Evolutionary conservation across 208 protist genomes (phyloP).

Genomic region (Trypanosoma cruzi): DNA sequence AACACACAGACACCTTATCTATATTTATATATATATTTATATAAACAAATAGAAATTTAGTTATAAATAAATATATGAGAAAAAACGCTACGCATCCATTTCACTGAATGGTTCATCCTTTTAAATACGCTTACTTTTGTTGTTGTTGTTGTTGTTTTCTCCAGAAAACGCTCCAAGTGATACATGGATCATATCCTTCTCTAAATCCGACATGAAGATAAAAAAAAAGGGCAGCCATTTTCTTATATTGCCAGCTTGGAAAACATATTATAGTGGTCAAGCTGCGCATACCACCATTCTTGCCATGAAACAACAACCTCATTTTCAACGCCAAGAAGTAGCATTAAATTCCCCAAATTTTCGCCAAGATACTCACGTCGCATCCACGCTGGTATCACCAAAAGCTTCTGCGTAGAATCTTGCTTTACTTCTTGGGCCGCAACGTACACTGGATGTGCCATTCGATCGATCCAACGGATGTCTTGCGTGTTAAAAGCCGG

Average conservation of each 20-base stretch:
- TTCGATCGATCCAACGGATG: constrained; percentile 77
- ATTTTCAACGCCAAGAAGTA: constrained; percentile 47
- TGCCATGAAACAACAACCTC: constrained; percentile 41
- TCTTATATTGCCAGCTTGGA: constrained; percentile 37
- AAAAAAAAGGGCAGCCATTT: no score
- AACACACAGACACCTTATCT: no score
- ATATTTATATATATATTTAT: no score
- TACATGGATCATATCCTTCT: no score
- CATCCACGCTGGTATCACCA: constrained; percentile 84
- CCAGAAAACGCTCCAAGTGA: no score
- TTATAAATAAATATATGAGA: neutral
- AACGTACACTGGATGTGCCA: constrained; percentile 77
- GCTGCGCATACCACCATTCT: constrained; percentile 58
- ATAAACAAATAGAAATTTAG: no score
- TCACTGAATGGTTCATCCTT: no score
- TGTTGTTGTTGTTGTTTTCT: no score
- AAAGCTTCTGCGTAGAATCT: constrained; percentile 35
- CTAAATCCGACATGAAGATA: no score
- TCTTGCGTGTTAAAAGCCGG: constrained; percentile 41
- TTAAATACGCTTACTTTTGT: no score
- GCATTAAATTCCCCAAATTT: constrained; percentile 60
- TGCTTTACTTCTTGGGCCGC: constrained; percentile 50
- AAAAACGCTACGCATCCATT: no score
- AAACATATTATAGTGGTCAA: constrained; percentile 91
- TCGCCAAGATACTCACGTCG: constrained; percentile 84